Evolutionary conservation across 2,329 filamentous ascomycete species (phyloP), one percentile per base, ranked within the genome.

Genomic region (Penicillium nordicum): DNA sequence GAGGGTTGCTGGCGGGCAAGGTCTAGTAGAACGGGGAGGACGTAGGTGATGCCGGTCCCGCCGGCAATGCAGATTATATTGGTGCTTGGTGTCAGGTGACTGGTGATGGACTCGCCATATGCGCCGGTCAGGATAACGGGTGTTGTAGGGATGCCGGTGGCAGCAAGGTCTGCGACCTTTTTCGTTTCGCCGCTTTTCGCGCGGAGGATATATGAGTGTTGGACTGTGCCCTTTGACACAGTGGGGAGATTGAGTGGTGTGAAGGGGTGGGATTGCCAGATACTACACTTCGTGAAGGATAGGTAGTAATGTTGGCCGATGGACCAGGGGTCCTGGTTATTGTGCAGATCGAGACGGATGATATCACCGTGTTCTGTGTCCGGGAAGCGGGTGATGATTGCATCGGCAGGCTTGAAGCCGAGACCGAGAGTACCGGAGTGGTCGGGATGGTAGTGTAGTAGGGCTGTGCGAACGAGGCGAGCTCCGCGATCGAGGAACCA

Each of bases 221-320:
- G 58, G 4, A 60, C 58, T 25, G 45, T 58, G 11, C 55, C 57
- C 5, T 58, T 68, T 21, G 69, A 65, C 0, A 76, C 69, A 7
- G 73, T 63, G 0, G 84, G 85, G 0, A 82, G 69, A 52, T 80
- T 85, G 9, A 85, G 75, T 0, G 85, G 84, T 0, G 86, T 89
- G 66, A 90, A 88, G 0, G 88, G 88, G 64, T 90, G 88, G 0
- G 84, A 85, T 70, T 90, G 87, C 85, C 86, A 89, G 63, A 90
- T 80, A 63, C 80, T 86, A 32, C 84, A 76, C 58, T 86, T 81
- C 0, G 84, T 78, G 64, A 90, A 90, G 69, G 82, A 87, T 16
- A 90, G 76, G 64, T 84, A 90, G 69, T 88, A 90, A 67, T 90
- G 88, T 70, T 90, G 84, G 10, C 88, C 87, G 12, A 88, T 75